A percentile compares a stretch with the other conserved stretches of the same genome.
Evolutionary conservation across 441 rosid genomes (phyloP).

Genomic region (Populus hybrid): DNA sequence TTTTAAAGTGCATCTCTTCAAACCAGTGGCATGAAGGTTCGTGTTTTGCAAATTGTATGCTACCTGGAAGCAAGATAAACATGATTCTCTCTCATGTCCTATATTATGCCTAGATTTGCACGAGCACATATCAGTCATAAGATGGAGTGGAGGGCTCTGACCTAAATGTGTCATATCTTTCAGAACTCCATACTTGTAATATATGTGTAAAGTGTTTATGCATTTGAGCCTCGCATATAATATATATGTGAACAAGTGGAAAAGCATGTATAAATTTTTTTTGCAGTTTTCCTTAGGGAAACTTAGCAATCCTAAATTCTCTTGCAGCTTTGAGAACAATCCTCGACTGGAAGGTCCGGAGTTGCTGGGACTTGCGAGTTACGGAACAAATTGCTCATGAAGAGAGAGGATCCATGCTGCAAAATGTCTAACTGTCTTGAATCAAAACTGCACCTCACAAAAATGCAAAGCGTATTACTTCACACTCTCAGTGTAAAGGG

Average conservation of each 20-base stretch:
- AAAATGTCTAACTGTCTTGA: constrained; percentile 3
- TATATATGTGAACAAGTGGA: not conserved
- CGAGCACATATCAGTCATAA: not conserved
- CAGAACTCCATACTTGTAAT: not conserved
- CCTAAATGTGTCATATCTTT: not conserved
- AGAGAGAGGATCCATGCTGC: not conserved
- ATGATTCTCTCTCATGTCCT: not conserved
- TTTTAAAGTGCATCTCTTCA: not conserved
- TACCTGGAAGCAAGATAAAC: not conserved
- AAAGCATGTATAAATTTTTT: not conserved
- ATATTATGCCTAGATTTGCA: not conserved
- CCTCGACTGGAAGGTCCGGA: constrained; percentile 92
- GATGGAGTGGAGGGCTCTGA: not conserved
- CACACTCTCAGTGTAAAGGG: constrained; percentile 27
- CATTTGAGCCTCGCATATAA: not conserved
- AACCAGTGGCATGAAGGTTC: not conserved
- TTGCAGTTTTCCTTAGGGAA: not conserved
- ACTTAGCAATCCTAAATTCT: constrained; percentile 1
- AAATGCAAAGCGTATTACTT: constrained; percentile 13
- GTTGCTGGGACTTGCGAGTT: constrained; percentile 85
- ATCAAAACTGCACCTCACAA: not conserved
- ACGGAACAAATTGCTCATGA: constrained; percentile 83
- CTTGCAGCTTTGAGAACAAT: constrained; percentile 79
- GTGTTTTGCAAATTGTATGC: not conserved
- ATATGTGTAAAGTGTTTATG: not conserved